Evolutionary conservation across 179 eudicot species (phyloP).

Genomic region (Actinidia arguta): DNA sequence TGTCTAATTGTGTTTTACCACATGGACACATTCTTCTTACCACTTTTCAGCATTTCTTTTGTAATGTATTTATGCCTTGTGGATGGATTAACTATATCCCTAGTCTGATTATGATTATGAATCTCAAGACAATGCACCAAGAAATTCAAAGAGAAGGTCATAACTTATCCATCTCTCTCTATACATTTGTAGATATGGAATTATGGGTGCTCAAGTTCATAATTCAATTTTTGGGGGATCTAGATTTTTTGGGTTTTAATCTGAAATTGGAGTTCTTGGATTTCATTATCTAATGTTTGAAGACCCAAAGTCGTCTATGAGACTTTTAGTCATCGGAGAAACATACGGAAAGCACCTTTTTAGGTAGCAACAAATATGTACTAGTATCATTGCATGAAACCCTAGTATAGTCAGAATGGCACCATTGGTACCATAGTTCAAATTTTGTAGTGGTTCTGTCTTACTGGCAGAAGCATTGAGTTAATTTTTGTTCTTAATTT

Average conservation of each 20-base stretch:
- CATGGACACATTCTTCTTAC: no score
- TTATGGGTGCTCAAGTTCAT: no score
- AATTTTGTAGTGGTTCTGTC: neutral
- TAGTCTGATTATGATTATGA: no score
- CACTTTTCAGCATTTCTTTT: no score
- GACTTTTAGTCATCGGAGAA: constrained; percentile 5
- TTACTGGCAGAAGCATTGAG: neutral
- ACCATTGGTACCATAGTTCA: neutral
- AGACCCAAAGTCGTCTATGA: neutral
- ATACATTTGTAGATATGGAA: no score
- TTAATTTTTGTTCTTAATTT: neutral
- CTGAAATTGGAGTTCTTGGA: neutral
- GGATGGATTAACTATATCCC: no score
- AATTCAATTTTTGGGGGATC: no score
- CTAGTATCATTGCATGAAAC: neutral
- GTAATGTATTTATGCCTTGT: no score
- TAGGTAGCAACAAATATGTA: neutral
- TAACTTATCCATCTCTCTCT: neutral
- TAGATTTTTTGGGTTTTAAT: neutral
- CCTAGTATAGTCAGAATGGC: neutral
- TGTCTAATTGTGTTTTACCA: no score
- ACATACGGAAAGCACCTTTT: neutral
- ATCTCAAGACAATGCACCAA: constrained; percentile 56
- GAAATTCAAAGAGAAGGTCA: constrained; percentile 76
- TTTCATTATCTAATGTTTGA: neutral